Evolutionary conservation across 768 basidiomycete species (phyloP), one percentile per base, ranked within the genome.

Genomic region (Rhizopogon sp.): DNA sequence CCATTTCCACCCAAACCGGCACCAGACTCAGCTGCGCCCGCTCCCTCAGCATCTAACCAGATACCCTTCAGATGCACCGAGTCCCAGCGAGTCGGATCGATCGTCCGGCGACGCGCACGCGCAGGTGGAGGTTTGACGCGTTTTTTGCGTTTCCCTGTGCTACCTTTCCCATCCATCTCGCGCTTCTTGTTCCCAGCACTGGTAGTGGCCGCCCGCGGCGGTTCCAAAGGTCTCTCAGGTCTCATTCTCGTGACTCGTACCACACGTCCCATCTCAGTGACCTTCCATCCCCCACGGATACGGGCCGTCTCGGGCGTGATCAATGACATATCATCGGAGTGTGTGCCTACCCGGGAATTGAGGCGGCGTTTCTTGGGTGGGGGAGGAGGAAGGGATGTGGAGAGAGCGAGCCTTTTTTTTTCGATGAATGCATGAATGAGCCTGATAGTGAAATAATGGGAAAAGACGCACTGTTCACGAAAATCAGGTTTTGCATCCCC

Each of bases 401-500:
- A 2, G 50, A 58, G 53, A 11, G 61, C 44, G 54, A 57, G 53
- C n/a, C 59, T 56, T 8, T 22, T 49, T 47, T 22, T 50, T 5
- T 35, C 45, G 10, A 40, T 25, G 25, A 25, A 25, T 25, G 13
- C 53, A 31, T 29, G 17, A 42, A 40, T 55, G 25, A 39, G 52
- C 5, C 2, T 2, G 10, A 60, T 74, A 39, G 10, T 8, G 31
- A 17, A 16, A 39, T 22, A 25, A 35, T 10, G 35, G n/a, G 14
- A 5, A 16, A 20, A 29, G 3, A 22, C 58, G 43, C 49, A 87
- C 90, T 82, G 76, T 64, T 85, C 82, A 3, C 67, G 68, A 62
- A 77, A 92, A 65, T 91, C 84, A 1, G 85, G 85, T 58, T 83
- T 87, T n/a, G 91, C 90, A 60, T 92, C 89, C 8, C 89, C 89